Evolutionary conservation across 2,329 filamentous ascomycete genomes (phyloP).

Genomic region (Stemphylium beticola): DNA sequence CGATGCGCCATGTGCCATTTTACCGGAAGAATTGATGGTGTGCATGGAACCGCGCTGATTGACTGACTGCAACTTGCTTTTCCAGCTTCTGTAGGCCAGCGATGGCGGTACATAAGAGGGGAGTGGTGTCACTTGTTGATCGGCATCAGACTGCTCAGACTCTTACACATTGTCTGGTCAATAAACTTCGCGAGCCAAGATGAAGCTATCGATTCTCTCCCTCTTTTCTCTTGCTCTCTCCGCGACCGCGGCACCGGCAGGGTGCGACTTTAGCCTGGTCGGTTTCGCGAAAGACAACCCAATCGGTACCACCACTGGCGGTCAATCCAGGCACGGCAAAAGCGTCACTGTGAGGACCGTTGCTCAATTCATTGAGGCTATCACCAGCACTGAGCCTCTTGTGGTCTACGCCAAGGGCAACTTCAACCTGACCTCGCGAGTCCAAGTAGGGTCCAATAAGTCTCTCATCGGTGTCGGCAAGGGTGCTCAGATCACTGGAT

Average conservation of each 20-base stretch:
- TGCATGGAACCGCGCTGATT: not conserved
- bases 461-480: slow-evolving; percentile 49
- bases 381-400: slow-evolving; percentile 31
- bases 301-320: slow-evolving; percentile 42
- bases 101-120: slow-evolving; percentile 3
- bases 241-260: slow-evolving; percentile 26
- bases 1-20: slow-evolving; percentile 9
- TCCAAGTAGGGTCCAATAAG: slow-evolving; percentile 56
- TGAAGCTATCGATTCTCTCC: slow-evolving; percentile 36
- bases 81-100: not conserved
- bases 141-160: not conserved
- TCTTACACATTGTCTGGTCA: not conserved
- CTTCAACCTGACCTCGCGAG: slow-evolving; percentile 51
- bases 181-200: slow-evolving; percentile 12
- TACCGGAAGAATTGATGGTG: slow-evolving; percentile 21
- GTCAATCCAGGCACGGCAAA: slow-evolving; percentile 34
- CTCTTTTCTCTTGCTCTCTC: slow-evolving; percentile 25
- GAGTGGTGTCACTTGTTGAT: not conserved
- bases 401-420: slow-evolving; percentile 55
- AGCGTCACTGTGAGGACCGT: slow-evolving; percentile 39
- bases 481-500: slow-evolving; percentile 50
- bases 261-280: slow-evolving; percentile 35
- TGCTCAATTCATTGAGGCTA: slow-evolving; percentile 35
- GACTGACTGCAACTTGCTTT: not conserved
- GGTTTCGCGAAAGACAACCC: slow-evolving; percentile 46